Evolutionary conservation across 768 basidiomycete species (phyloP), one percentile per base, ranked within the genome.

Genomic region (Macrocybe gigantea): DNA sequence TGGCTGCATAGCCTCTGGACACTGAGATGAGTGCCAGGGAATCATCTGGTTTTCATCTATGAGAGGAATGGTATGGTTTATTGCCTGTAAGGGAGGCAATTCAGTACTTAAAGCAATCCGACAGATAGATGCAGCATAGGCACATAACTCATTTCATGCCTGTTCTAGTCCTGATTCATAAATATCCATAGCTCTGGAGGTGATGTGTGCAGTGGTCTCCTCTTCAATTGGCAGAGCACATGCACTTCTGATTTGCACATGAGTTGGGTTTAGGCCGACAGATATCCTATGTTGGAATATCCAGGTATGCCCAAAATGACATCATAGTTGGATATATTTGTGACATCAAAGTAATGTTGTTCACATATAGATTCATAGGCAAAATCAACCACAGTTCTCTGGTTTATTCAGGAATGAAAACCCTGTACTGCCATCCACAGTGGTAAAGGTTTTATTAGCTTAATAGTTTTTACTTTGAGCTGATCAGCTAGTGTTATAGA

Each of bases 371-470:
- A 60, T 30, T 41, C 15, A 30, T 41, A 41, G 11, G 15, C 40
- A 3, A 41, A n/a, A 14, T n/a, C 3, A 10, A 30, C 40, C 11
- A 9, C 3, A 22, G 4, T 30, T 14, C 6, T 5, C 15, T 5
- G 31, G 11, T 41, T 68, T 3, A 71, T 56, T 38, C 60, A 59
- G 0, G 64, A 55, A 1, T 59, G 52, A 1, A 65, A 70, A 1
- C 69, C 70, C 0, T 57, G 52, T 0, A 63, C 60, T 0, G 66
- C 67, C 4, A 72, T 50, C 10, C 64, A 62, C 0, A 69, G 43
- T 2, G 61, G 48, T 12, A 69, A 30, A 1, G 64, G 66, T 48
- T 67, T 67, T 22, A 52, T 41, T 1, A 64, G 35, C 12, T 58
- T 33, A 7, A 22, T 41, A 10, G 6, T 11, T 15, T 4, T 41